Evolutionary conservation across 768 basidiomycete species (phyloP).

Genomic region (Mycena maculata): DNA sequence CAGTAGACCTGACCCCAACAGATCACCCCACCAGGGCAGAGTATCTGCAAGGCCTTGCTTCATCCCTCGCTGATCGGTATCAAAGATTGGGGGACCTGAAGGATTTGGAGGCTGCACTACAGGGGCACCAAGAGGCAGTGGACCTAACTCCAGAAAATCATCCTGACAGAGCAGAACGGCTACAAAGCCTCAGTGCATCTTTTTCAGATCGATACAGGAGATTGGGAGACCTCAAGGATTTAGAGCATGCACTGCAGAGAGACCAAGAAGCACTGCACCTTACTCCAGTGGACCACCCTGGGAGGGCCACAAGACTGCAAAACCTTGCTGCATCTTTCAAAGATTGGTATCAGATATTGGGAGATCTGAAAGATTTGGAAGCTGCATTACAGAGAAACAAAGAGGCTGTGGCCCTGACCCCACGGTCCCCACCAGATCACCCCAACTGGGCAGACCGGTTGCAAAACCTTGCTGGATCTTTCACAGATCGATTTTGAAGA

Average conservation of each 20-base stretch:
- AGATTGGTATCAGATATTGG: not conserved
- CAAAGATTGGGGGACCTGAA: no score
- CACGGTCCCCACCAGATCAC: no score
- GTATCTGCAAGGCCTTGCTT: not conserved
- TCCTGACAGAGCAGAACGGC: not conserved
- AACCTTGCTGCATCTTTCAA: not conserved
- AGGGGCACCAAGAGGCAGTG: no score
- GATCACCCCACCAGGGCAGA: not conserved
- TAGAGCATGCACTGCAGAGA: not conserved
- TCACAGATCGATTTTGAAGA: not conserved
- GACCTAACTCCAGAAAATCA: no score
- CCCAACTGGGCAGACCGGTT: not conserved
- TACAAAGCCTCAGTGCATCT: not conserved
- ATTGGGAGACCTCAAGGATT: no score
- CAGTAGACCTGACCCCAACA: no score
- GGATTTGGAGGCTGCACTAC: no score
- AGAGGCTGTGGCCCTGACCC: not conserved
- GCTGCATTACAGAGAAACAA: not conserved
- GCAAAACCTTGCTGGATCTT: not conserved
- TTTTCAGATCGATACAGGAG: not conserved
- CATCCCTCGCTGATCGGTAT: not conserved
- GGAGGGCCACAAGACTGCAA: not conserved
- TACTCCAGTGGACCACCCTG: not conserved
- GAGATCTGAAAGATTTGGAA: no score
- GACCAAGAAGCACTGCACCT: not conserved